Conservation (phyloP, 345 rosid genomes). For the Eucalyptus polybractea region DNA sequence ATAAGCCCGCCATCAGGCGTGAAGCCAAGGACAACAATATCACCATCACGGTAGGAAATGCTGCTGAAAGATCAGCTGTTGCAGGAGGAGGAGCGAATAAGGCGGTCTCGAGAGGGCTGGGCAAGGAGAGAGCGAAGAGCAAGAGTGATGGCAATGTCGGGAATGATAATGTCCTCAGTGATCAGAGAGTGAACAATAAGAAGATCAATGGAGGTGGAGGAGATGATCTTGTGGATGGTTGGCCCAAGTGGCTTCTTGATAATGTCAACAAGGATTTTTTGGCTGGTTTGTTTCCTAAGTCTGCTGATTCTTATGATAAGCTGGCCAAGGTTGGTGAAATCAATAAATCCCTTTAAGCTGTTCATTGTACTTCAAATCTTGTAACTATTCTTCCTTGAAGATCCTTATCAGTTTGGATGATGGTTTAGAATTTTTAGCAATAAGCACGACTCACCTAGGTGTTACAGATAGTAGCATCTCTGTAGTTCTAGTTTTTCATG, state of each 20-base stretch:
- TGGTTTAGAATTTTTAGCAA: not conserved
- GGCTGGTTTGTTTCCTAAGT: conserved; percentile 38
- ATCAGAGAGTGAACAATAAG: conserved; percentile 2
- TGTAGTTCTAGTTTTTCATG: not conserved
- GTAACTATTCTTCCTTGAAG: not conserved
- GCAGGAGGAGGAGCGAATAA: not conserved
- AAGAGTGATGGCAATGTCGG: not conserved
- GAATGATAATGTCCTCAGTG: not conserved
- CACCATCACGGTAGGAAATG: not conserved
- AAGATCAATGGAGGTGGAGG: conserved; percentile 12
- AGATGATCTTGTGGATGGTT: conserved; percentile 43
- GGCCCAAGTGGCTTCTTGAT: conserved; percentile 74
- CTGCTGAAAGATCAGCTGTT: not conserved
- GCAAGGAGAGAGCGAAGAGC: not conserved
- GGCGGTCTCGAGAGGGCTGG: not conserved
- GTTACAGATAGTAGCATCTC: not conserved
- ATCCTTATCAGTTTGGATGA: not conserved
- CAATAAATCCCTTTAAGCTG: not conserved
- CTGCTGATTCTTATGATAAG: conserved; percentile 63
- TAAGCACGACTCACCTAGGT: not conserved
- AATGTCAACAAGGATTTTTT: conserved; percentile 36
- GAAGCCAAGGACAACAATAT: not conserved
- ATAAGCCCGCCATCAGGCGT: not conserved
- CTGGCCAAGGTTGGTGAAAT: conserved; percentile 37
- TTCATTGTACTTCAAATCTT: not conserved